phyloP scores from a whole-genome alignment of 495 filamentous ascomycete species.

The Penicillium goetzii region DNA sequence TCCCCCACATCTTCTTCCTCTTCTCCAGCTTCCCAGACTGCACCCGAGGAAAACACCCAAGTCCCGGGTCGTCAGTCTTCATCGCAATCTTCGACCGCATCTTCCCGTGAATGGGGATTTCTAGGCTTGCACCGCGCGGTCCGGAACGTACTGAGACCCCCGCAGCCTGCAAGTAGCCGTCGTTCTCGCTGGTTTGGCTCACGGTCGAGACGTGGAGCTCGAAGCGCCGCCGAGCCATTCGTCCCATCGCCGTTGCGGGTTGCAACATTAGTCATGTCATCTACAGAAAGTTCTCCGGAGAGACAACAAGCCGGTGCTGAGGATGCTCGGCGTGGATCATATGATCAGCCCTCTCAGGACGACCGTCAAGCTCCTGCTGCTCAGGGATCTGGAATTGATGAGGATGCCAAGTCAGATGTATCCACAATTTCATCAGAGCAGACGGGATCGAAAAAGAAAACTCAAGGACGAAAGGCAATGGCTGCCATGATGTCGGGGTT shows the following conservation, averaged over 20 bases:
- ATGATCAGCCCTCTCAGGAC: conserved; percentile 24
- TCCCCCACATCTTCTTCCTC: conserved; percentile 54
- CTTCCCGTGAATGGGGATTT: conserved; percentile 5
- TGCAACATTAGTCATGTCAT: conserved; percentile 26
- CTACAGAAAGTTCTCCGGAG: conserved; percentile 33
- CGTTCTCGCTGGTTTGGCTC: conserved; percentile 36
- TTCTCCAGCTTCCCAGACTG: conserved; percentile 49
- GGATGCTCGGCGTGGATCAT: conserved; percentile 25
- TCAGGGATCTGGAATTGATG: conserved; percentile 6
- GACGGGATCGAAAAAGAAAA: conserved; percentile 21
- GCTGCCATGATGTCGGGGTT: conserved; percentile 47
- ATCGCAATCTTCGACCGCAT: background rate
- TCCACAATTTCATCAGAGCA: conserved; percentile 21
- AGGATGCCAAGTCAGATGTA: conserved; percentile 26
- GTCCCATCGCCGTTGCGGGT: conserved; percentile 33
- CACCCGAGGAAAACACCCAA: conserved; percentile 52
- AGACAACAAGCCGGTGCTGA: conserved; percentile 12
- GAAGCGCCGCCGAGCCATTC: conserved; percentile 29
- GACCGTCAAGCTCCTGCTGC: conserved; percentile 10
- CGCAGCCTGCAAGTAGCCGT: conserved; percentile 48
- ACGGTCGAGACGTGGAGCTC: conserved; percentile 17
- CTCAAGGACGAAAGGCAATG: conserved; percentile 37
- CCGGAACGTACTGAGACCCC: conserved; percentile 27
- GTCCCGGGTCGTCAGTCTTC: conserved; percentile 7
- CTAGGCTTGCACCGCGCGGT: conserved; percentile 22